These are phyloP conservation scores for Dendrobium chrysotoxum DNA, from an alignment of 106 monocot genomes.

Conservation along the genomic window DNA sequence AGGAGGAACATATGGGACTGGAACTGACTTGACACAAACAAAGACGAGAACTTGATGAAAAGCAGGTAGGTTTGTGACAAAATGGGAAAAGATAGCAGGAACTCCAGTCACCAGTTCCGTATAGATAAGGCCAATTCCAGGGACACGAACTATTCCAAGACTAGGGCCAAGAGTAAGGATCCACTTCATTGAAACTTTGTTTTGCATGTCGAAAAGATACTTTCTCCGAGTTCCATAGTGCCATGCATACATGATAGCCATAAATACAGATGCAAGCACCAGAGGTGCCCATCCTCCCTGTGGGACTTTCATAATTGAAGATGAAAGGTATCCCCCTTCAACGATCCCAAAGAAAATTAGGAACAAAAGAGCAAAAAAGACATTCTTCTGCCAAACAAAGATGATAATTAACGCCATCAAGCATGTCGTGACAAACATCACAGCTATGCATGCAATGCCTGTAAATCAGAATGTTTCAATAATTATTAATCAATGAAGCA, in stretches of 20 bases:
- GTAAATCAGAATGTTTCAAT: slow-evolving; percentile 12
- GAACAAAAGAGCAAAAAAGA: slow-evolving; percentile 30
- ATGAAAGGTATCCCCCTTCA: slow-evolving; percentile 48
- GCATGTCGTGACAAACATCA: slow-evolving; percentile 85
- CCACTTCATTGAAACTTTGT: slow-evolving; percentile 91
- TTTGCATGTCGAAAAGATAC: slow-evolving; percentile 68
- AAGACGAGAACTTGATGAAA: slow-evolving; percentile 82
- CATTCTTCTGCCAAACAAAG: slow-evolving; percentile 61
- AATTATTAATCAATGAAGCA: not conserved
- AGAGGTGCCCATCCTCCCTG: slow-evolving; percentile 80
- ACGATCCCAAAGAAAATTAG: slow-evolving; percentile 49
- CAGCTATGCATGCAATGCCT: slow-evolving; percentile 75
- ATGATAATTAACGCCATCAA: slow-evolving; percentile 70
- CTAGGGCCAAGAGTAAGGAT: slow-evolving; percentile 73
- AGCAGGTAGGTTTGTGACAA: slow-evolving; percentile 77
- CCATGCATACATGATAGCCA: slow-evolving; percentile 73
- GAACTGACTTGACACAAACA: slow-evolving; percentile 73
- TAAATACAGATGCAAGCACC: slow-evolving; percentile 44
- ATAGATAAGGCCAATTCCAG: slow-evolving; percentile 86
- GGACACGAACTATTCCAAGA: slow-evolving; percentile 84
- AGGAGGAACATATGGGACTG: slow-evolving; percentile 44
- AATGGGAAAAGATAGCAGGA: slow-evolving; percentile 86
- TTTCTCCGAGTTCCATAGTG: slow-evolving; percentile 72
- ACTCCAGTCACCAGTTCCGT: slow-evolving; percentile 75
- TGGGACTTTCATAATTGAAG: slow-evolving; percentile 54